These are phyloP conservation scores for Pythium dissimile DNA, from an alignment of 352 stramenopile genomes.

Conservation along the genomic window DNA sequence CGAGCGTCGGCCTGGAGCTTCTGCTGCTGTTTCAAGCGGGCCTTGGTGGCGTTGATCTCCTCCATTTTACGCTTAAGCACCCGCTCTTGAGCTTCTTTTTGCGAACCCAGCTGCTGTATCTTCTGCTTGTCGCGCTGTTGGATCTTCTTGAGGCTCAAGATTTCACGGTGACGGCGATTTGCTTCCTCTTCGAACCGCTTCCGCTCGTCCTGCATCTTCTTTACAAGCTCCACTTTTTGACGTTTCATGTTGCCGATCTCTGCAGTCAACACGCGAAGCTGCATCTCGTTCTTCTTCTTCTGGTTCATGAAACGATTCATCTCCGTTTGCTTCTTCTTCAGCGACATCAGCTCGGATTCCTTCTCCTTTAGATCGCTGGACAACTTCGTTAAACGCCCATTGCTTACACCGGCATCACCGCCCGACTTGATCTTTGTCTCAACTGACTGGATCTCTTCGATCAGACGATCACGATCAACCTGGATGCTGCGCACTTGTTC, in stretches of 20 bases:
- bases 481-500: conserved; percentile 65
- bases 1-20: conserved; percentile 67
- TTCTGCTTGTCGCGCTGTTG: conserved; percentile 82
- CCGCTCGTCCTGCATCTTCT: conserved; percentile 84
- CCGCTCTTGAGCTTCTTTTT: conserved; percentile 84
- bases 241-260: conserved; percentile 88
- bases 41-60: conserved; percentile 75
- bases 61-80: conserved; percentile 88
- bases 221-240: conserved; percentile 86
- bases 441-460: conserved; percentile 73
- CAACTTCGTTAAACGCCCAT: conserved; percentile 60
- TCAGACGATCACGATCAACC: conserved; percentile 61
- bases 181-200: conserved; percentile 84
- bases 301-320: conserved; percentile 80
- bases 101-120: conserved; percentile 71
- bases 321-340: conserved; percentile 81
- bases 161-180: conserved; percentile 71
- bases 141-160: conserved; percentile 74
- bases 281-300: conserved; percentile 88
- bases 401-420: conserved; percentile 46
- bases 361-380: conserved; percentile 76
- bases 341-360: conserved; percentile 57
- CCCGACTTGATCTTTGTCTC: conserved; percentile 62
- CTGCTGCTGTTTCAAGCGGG: conserved; percentile 81
- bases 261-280: conserved; percentile 69